Percentiles rank a stretch among this genome's conserved stretches.
These are phyloP conservation scores for Leptographium lundbergii DNA, from an alignment of 2,329 filamentous ascomycete genomes.

Conservation along the genomic window DNA sequence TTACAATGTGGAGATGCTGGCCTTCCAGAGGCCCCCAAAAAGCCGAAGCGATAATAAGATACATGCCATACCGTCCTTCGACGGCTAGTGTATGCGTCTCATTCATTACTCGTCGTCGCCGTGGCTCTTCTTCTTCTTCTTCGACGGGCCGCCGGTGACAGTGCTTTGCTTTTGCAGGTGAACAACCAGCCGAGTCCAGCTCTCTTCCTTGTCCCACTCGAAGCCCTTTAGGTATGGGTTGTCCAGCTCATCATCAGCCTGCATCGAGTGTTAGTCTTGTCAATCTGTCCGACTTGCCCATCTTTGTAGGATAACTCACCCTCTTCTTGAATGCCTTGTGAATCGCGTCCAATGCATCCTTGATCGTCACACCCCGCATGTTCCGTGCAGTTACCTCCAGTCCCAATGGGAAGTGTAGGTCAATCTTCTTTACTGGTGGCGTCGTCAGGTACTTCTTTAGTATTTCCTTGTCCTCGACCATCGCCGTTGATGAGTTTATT, in stretches of 20 bases:
- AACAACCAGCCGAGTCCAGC: conserved; percentile 76
- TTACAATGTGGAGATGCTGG: background rate
- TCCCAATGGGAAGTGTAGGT: conserved; percentile 81
- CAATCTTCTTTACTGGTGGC: conserved; percentile 86
- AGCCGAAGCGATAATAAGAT: background rate
- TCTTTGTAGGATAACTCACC: conserved; percentile 36
- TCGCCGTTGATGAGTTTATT: conserved; percentile 72
- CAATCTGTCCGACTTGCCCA: background rate
- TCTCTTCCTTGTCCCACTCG: conserved; percentile 92
- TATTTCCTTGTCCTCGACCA: conserved; percentile 70
- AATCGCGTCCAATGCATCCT: conserved; percentile 91
- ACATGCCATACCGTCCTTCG: background rate
- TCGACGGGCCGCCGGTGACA: conserved; percentile 13
- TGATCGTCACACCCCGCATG: conserved; percentile 89
- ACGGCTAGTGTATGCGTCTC: background rate
- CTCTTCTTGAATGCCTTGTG: conserved; percentile 96
- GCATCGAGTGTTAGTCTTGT: conserved; percentile 1
- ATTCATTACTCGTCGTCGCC: conserved; percentile 26
- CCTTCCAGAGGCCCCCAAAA: conserved; percentile 6
- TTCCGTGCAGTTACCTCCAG: conserved; percentile 83
- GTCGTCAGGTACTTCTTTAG: conserved; percentile 70
- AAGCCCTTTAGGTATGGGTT: conserved; percentile 82
- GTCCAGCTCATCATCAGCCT: conserved; percentile 88
- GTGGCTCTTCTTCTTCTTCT: conserved; percentile 50
- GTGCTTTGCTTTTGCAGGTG: conserved; percentile 61